Conservation (phyloP, 345 rosid genomes). For the Trapa incisa region DNA sequence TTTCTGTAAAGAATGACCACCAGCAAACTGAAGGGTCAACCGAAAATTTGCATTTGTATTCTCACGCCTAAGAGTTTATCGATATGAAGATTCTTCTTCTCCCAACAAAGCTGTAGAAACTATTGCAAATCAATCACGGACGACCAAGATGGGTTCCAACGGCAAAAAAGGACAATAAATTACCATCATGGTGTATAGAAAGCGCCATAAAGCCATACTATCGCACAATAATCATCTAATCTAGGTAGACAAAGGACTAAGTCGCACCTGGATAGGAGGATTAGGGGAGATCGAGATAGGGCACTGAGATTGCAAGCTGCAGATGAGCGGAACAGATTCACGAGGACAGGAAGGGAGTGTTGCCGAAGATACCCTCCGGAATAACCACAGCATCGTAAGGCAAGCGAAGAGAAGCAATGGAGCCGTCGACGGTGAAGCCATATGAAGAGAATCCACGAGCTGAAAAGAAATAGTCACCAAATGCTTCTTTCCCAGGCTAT, state of each 20-base stretch:
- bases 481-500: neutral
- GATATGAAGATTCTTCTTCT: too few species aligned
- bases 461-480: neutral
- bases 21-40: too few species aligned
- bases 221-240: neutral
- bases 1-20: too few species aligned
- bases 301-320: conserved; percentile 39
- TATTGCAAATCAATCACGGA: neutral
- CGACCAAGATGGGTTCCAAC: neutral
- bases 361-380: conserved; percentile 17
- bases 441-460: conserved; percentile 2
- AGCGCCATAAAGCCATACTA: neutral
- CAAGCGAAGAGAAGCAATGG: conserved; percentile 16
- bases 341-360: conserved; percentile 29
- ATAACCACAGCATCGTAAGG: conserved; percentile 18
- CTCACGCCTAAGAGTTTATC: too few species aligned
- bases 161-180: neutral
- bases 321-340: conserved; percentile 29
- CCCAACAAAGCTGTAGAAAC: too few species aligned
- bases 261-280: conserved; percentile 49
- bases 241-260: neutral
- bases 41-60: too few species aligned
- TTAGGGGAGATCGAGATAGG: conserved; percentile 40
- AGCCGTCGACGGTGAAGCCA: conserved; percentile 19
- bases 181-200: neutral